Percentiles rank a stretch among this genome's conserved stretches.
These are phyloP conservation scores for Seminavis robusta DNA, from an alignment of 108 stramenopile genomes.

Conservation along the genomic window DNA sequence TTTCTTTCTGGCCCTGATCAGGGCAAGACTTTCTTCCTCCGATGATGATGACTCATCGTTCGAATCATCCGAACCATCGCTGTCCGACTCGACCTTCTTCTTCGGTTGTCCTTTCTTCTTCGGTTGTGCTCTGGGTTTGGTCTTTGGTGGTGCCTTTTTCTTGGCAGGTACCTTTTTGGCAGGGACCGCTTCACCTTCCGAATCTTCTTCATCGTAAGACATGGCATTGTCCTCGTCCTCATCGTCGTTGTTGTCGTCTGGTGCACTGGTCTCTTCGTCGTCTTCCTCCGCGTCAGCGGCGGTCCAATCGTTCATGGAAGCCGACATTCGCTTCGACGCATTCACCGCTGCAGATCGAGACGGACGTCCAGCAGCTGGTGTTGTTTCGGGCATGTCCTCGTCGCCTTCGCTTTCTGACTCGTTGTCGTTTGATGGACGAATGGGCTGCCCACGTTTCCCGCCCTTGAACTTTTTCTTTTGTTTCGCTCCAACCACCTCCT, in stretches of 20 bases:
- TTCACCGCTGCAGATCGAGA: constrained; percentile 48
- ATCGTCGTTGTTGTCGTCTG: constrained; percentile 22
- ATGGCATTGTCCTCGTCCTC: constrained; percentile 8
- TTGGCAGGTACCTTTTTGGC: neutral
- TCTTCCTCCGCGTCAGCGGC: constrained; percentile 1
- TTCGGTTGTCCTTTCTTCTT: neutral
- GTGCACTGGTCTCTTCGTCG: neutral
- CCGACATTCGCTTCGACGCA: constrained; percentile 26
- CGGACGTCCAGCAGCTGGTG: constrained; percentile 9
- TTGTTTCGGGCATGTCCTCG: neutral
- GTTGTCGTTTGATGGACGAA: constrained; percentile 12
- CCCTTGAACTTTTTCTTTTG: constrained; percentile 24
- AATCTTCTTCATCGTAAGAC: constrained; percentile 3
- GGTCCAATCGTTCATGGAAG: constrained; percentile 23
- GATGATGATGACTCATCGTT: too few relatives aligned
- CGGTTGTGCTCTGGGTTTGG: neutral
- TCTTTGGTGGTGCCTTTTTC: neutral
- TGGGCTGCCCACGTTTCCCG: neutral
- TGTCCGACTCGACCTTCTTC: constrained; percentile 3
- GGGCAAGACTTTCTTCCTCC: constrained; percentile 36
- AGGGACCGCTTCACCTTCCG: neutral
- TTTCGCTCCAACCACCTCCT: constrained; percentile 18
- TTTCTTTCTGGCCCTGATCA: constrained; percentile 43
- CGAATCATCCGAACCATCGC: neutral
- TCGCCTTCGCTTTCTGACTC: constrained; percentile 54